Base-by-base conservation (phyloP, 2,329 filamentous ascomycete species). In the Clonostachys byssicola region DNA sequence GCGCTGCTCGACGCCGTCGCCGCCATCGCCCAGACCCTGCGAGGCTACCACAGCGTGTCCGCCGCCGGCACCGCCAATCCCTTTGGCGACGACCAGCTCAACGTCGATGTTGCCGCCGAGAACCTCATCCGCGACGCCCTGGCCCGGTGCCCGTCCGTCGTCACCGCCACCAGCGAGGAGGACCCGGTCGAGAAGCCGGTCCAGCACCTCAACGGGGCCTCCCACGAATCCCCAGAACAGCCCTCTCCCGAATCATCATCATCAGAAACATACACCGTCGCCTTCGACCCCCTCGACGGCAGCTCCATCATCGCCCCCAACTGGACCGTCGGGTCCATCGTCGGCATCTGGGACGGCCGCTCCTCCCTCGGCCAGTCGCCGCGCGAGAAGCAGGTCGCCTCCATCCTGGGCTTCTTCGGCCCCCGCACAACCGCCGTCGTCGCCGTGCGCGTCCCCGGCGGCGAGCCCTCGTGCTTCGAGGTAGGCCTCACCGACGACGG, bases 251-350 rank as follows among this genome's bases (percentile, higher is more conserved):
- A 39, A 18, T 30, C 23, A 30, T 30, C 23, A 30, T 10, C 23
- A 30, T 30, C 23, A 30, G 75, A 81, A 53, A 56, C 64, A 30
- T 85, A 85, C 61, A 75, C 80, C 0, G 62, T 83, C 9, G 80
- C 79, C 1, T 85, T 85, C 53, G 81, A 85, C 53, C 81, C 81
- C 0, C 71, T 85, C 0, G 81, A 85, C 53, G 81, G 81, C 12
- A 81, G 76, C 60, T 83, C 77, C 51, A 81, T 81, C 54, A 79
- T 81, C 40, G 74, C 68, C 1, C 69, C 78, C 2, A 81, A 81
- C 56, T 81, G 77, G 77, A 70, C 74, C 1, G 78, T 81, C 9
- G 78, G 78, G 18, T 74, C 79, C 42, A 85, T 85, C 50, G 62
- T 83, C 14, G 80, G 81, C 8, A 62, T 85, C 38, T 85, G 81